A percentile compares a stretch with the other conserved stretches of the same genome.
phyloP scores from a whole-genome alignment of 164 flowering plant species.

The Aristolochia contorta region DNA sequence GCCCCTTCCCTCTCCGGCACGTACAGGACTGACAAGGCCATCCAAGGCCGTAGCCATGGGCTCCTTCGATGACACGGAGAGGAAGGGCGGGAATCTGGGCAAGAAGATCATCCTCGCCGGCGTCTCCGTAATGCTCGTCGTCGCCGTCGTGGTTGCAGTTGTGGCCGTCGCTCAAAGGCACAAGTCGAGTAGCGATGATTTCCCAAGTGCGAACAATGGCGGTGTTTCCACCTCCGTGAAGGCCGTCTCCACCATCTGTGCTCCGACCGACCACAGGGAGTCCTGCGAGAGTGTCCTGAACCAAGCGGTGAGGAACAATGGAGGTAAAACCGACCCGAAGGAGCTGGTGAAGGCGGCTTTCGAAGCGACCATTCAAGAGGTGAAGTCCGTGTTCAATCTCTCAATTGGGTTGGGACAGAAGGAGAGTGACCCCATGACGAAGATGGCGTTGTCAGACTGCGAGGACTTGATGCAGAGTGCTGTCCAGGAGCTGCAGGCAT shows the following conservation, averaged over 20 bases:
- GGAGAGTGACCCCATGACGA: conserved; percentile 7
- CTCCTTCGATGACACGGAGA: not conserved
- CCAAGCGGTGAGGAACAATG: conserved; percentile 12
- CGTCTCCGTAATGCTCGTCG: conserved; percentile 30
- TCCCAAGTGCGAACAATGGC: not conserved
- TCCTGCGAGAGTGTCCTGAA: conserved; percentile 26
- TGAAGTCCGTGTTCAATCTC: conserved; percentile 12
- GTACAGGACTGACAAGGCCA: no score
- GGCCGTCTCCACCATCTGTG: conserved; percentile 29
- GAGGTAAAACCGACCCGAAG: conserved; percentile 23
- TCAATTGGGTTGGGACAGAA: conserved; percentile 8
- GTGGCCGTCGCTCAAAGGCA: conserved; percentile 11
- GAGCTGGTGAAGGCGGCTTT: conserved; percentile 31
- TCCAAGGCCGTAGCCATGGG: no score
- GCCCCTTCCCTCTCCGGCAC: no score
- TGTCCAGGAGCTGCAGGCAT: conserved; percentile 27
- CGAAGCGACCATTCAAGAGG: conserved; percentile 21
- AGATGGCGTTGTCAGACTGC: conserved; percentile 38
- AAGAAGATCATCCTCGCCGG: conserved; percentile 10
- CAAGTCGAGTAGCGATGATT: not conserved
- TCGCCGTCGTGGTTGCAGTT: conserved; percentile 27
- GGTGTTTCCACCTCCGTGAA: conserved; percentile 10
- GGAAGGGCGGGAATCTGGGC: not conserved
- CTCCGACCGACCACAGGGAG: conserved; percentile 34
- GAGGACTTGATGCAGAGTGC: conserved; percentile 34